A percentile compares a stretch with the other conserved stretches of the same genome.
Evolutionary conservation across 1,284 basidiomycete species (phyloP).

Genomic region (Earliella scabrosa): DNA sequence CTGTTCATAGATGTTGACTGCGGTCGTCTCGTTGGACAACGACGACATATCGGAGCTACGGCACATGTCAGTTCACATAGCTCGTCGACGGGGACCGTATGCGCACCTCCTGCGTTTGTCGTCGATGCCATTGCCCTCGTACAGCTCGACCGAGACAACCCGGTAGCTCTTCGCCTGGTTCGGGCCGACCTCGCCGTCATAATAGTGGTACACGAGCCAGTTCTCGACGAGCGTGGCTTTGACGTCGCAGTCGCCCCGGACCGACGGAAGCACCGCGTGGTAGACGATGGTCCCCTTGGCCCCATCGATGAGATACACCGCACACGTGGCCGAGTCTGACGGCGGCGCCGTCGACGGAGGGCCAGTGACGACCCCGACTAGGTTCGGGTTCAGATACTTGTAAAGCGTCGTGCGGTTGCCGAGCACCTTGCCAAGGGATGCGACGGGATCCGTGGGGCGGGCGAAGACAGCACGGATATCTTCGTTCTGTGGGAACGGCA

Average conservation of each 20-base stretch:
- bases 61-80: conserved; percentile 10
- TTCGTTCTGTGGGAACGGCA: conserved; percentile 58
- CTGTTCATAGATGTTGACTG: conserved; percentile 67
- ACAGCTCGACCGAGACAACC: conserved; percentile 85
- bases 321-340: conserved; percentile 45
- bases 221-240: conserved; percentile 83
- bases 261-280: conserved; percentile 55
- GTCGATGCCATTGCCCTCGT: conserved; percentile 71
- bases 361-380: conserved; percentile 70
- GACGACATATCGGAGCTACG: conserved; percentile 75
- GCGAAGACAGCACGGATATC: conserved; percentile 56
- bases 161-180: conserved; percentile 69
- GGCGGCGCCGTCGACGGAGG: conserved; percentile 32
- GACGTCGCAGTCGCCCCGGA: conserved; percentile 59
- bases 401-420: conserved; percentile 90
- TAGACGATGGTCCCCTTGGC: conserved; percentile 82
- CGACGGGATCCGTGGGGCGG: conserved; percentile 57
- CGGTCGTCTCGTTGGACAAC: conserved; percentile 57
- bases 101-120: conserved; percentile 73
- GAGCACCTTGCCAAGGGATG: conserved; percentile 83
- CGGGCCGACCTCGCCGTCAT: conserved; percentile 57
- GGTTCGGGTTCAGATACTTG: conserved; percentile 92
- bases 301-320: conserved; percentile 78
- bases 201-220: conserved; percentile 91
- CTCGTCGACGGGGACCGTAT: neutral